phyloP scores from a whole-genome alignment of 805 yeast species.

The Lipomyces yamanashiensis region DNA sequence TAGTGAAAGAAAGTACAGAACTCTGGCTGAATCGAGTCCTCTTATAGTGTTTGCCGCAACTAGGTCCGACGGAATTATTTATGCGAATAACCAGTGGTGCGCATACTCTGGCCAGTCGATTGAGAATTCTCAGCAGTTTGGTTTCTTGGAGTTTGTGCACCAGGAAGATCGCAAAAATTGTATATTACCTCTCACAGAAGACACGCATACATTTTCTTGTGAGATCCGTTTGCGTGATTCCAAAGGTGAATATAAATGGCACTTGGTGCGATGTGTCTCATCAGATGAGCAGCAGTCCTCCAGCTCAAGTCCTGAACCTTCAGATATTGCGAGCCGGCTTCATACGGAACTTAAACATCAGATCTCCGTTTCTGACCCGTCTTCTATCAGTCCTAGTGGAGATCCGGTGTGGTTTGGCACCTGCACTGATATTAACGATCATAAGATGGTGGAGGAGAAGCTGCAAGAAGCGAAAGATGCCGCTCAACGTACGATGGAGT shows the following conservation, averaged over 20 bases:
- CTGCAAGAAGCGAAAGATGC: slow-evolving; percentile 45
- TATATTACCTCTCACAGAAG: slow-evolving; percentile 29
- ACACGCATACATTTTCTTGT: slow-evolving; percentile 28
- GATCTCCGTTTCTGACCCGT: neutral
- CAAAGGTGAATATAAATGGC: slow-evolving; percentile 43
- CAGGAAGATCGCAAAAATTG: slow-evolving; percentile 43
- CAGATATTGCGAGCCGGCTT: neutral
- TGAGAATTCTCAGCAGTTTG: slow-evolving; percentile 40
- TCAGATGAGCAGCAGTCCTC: slow-evolving; percentile 10
- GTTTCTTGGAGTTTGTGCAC: slow-evolving; percentile 42
- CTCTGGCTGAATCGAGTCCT: slow-evolving; percentile 44
- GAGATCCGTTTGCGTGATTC: slow-evolving; percentile 41
- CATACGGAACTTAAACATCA: neutral
- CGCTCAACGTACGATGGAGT: slow-evolving; percentile 45
- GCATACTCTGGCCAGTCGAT: slow-evolving; percentile 41
- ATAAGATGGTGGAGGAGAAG: slow-evolving; percentile 44
- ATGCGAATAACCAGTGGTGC: slow-evolving; percentile 45
- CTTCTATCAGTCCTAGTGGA: slow-evolving; percentile 5
- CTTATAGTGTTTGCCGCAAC: slow-evolving; percentile 43
- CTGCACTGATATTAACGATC: slow-evolving; percentile 46
- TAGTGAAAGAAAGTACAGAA: slow-evolving; percentile 43
- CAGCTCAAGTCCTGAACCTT: neutral
- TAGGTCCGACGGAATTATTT: slow-evolving; percentile 40
- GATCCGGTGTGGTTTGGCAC: slow-evolving; percentile 44
- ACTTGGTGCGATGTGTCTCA: slow-evolving; percentile 41